Evolutionary conservation across 257 asterid species (phyloP).

Genomic region (Nemophila menziesii): DNA sequence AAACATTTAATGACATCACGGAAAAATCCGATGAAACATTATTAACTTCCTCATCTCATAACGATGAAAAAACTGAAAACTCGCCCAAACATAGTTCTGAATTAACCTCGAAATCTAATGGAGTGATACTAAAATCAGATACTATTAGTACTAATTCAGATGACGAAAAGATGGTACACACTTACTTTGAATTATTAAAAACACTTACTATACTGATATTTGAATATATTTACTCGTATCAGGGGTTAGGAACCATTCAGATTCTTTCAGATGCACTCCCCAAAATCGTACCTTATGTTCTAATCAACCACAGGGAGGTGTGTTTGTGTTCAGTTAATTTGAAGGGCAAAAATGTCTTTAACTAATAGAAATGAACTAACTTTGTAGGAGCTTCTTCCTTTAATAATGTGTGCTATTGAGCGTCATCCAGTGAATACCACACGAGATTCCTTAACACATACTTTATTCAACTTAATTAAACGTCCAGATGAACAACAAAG

Average conservation of each 20-base stretch:
- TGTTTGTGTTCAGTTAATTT: constrained; percentile 9
- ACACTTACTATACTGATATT: not conserved
- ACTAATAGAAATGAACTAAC: too few species aligned
- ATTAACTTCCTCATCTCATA: constrained; percentile 25
- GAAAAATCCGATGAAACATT: constrained; percentile 25
- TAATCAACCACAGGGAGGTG: constrained; percentile 96
- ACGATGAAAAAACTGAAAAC: constrained; percentile 26
- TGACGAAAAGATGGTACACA: constrained; percentile 43
- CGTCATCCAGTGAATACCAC: constrained; percentile 84
- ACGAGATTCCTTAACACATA: constrained; percentile 96
- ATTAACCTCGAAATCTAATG: constrained; percentile 16
- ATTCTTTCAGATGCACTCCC: constrained; percentile 91
- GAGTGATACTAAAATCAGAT: constrained; percentile 25
- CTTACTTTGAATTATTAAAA: not conserved
- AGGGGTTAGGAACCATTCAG: constrained; percentile 89
- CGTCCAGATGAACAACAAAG: constrained; percentile 99
- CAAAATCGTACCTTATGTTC: constrained; percentile 76
- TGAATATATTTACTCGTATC: constrained; percentile 5
- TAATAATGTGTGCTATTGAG: constrained; percentile 97
- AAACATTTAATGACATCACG: constrained; percentile 25
- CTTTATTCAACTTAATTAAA: constrained; percentile 91
- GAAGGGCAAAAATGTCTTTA: too few species aligned
- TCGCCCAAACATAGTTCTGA: constrained; percentile 24
- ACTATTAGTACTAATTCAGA: constrained; percentile 35
- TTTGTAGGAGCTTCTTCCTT: constrained; percentile 94